A percentile compares a stretch with the other conserved stretches of the same genome.
Evolutionary conservation across 306 rosid genomes (phyloP).

Genomic region (Malus orientalis): DNA sequence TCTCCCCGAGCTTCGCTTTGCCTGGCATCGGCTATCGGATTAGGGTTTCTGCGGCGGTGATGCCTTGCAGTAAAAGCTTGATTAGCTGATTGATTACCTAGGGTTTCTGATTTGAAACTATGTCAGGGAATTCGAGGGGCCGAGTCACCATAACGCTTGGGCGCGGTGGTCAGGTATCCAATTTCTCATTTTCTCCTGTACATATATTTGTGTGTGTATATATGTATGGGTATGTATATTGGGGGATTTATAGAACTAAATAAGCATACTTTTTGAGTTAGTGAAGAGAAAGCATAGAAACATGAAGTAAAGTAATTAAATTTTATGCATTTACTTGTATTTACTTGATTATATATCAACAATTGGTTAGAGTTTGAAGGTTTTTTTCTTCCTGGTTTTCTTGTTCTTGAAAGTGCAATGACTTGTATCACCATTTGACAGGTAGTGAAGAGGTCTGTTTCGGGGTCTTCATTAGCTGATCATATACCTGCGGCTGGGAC

Average conservation of each 20-base stretch:
- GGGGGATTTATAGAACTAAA: background rate
- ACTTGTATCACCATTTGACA: slow-evolving; percentile 17
- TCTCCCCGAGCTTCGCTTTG: background rate
- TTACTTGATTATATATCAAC: background rate
- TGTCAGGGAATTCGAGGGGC: slow-evolving; percentile 63
- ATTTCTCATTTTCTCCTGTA: background rate
- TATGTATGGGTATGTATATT: background rate
- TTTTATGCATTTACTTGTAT: background rate
- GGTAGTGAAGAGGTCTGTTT: slow-evolving; percentile 75
- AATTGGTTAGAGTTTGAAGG: background rate
- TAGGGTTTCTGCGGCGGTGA: slow-evolving; percentile 25
- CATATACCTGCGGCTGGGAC: slow-evolving; percentile 45
- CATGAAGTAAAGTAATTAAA: background rate
- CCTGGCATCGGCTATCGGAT: background rate
- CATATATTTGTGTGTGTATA: background rate
- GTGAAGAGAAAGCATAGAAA: background rate
- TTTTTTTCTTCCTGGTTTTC: background rate
- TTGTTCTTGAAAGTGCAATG: slow-evolving; percentile 2
- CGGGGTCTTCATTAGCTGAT: slow-evolving; percentile 36
- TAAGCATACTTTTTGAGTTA: background rate
- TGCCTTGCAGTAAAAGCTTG: slow-evolving; percentile 3
- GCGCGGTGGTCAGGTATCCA: slow-evolving; percentile 69
- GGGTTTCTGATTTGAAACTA: slow-evolving; percentile 42
- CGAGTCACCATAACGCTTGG: slow-evolving; percentile 90
- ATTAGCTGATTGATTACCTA: slow-evolving; percentile 22